Conservation (phyloP, 2,329 filamentous ascomycete species). For the Phaeosphaeriaceae sp. region DNA sequence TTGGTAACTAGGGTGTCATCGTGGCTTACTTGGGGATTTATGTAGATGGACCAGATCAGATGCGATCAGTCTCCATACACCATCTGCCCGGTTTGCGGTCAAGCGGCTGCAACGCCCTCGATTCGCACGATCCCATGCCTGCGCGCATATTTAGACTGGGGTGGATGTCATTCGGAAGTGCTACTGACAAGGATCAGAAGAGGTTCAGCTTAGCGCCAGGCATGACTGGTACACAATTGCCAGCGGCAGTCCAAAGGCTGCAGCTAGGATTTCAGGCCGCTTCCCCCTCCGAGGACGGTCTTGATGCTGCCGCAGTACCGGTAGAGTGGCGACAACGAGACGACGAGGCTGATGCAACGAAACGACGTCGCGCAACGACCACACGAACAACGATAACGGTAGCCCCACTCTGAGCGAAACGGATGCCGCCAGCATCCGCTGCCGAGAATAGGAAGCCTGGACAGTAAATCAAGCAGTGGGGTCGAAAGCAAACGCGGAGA, state of each 20-base stretch:
- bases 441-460: neutral
- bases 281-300: neutral
- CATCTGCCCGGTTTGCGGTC: constrained; percentile 33
- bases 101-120: constrained; percentile 24
- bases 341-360: constrained; percentile 1
- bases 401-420: neutral
- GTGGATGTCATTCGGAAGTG: constrained; percentile 1
- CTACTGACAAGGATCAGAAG: constrained; percentile 10
- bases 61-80: constrained; percentile 19
- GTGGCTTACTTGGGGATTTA: constrained; percentile 21
- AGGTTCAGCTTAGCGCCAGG: neutral
- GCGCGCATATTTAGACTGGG: constrained; percentile 22
- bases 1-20: constrained; percentile 30
- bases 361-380: constrained; percentile 6
- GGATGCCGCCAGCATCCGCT: neutral
- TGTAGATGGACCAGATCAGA: constrained; percentile 21
- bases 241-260: neutral
- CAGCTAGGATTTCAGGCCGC: neutral
- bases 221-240: neutral
- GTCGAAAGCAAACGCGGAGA: neutral
- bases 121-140: constrained; percentile 22
- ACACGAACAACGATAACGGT: constrained; percentile 1
- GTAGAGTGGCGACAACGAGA: neutral
- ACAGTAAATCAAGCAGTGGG: neutral
- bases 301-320: neutral